Evolutionary conservation across 805 yeast genomes (phyloP).

Genomic region (Kurtzmaniella cleridarum): DNA sequence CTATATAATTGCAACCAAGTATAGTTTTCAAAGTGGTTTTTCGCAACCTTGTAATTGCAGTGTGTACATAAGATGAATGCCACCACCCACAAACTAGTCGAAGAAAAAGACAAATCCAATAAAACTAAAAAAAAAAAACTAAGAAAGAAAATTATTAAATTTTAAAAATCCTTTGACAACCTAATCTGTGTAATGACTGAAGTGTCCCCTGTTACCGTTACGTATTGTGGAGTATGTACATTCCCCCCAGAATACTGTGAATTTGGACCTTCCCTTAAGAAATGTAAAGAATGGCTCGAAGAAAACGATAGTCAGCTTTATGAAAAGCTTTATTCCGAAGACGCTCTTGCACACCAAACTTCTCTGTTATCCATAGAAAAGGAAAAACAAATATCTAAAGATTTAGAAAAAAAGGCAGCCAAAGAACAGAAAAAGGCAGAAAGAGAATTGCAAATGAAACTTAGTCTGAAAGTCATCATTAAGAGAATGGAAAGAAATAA

Average conservation of each 20-base stretch:
- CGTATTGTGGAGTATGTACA: conserved; percentile 75
- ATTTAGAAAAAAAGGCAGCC: conserved; percentile 76
- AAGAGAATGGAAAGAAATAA: conserved; percentile 88
- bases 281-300: conserved; percentile 80
- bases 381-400: conserved; percentile 77
- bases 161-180: background rate
- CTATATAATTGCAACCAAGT: no score
- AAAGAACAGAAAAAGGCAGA: conserved; percentile 83
- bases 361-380: conserved; percentile 66
- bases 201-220: conserved; percentile 30
- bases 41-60: no score
- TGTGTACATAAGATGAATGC: no score
- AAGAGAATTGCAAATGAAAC: conserved; percentile 71
- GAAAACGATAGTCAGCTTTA: conserved; percentile 54
- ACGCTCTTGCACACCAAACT: conserved; percentile 50
- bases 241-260: conserved; percentile 93
- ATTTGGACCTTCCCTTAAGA: conserved; percentile 73
- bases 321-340: conserved; percentile 55
- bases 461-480: conserved; percentile 74
- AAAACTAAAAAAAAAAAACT: conserved; percentile 8
- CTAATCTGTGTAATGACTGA: conserved; percentile 18
- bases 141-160: conserved; percentile 4
- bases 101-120: no score
- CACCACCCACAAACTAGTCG: no score
- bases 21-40: no score